These are phyloP conservation scores for Xylaria sp. DNA, from an alignment of 2,329 filamentous ascomycete genomes.

Conservation along the genomic window DNA sequence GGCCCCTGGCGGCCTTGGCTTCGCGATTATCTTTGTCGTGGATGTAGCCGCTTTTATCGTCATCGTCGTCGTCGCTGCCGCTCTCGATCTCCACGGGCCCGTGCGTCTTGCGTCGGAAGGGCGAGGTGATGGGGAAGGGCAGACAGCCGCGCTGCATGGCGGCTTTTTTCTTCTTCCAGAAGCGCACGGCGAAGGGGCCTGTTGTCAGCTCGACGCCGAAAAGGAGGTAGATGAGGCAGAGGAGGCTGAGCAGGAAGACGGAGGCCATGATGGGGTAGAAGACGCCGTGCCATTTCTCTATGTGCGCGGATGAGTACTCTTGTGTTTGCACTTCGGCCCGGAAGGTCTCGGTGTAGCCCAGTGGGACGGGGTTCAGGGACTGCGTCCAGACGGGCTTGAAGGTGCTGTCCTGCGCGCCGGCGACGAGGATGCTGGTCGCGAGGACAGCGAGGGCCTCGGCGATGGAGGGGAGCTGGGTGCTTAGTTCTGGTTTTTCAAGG, in stretches of 20 bases:
- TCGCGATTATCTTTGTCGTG: neutral
- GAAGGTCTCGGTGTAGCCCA: constrained; percentile 52
- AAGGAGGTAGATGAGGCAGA: constrained; percentile 60
- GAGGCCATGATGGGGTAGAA: constrained; percentile 63
- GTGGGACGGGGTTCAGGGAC: constrained; percentile 25
- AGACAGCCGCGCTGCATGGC: neutral
- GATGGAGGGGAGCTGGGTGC: constrained; percentile 56
- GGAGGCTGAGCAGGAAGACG: constrained; percentile 62
- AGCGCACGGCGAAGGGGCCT: neutral
- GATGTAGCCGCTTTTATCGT: no score
- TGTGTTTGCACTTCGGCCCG: constrained; percentile 58
- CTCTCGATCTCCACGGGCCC: neutral
- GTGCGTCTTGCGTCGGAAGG: neutral
- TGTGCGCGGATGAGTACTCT: constrained; percentile 65
- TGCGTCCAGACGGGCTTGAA: constrained; percentile 55
- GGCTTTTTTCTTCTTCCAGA: neutral
- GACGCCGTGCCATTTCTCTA: constrained; percentile 52
- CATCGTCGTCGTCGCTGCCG: constrained; percentile 2
- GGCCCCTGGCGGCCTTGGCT: constrained; percentile 24
- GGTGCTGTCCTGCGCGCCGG: constrained; percentile 53
- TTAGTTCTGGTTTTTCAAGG: constrained; percentile 38
- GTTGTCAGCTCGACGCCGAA: constrained; percentile 30
- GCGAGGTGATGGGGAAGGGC: neutral
- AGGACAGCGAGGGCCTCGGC: constrained; percentile 69
- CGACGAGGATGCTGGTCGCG: constrained; percentile 59